Evolutionary conservation across 2,329 filamentous ascomycete genomes (phyloP), one percentile per base, ranked within the genome.

Genomic region (Plenodomus tracheiphilus): DNA sequence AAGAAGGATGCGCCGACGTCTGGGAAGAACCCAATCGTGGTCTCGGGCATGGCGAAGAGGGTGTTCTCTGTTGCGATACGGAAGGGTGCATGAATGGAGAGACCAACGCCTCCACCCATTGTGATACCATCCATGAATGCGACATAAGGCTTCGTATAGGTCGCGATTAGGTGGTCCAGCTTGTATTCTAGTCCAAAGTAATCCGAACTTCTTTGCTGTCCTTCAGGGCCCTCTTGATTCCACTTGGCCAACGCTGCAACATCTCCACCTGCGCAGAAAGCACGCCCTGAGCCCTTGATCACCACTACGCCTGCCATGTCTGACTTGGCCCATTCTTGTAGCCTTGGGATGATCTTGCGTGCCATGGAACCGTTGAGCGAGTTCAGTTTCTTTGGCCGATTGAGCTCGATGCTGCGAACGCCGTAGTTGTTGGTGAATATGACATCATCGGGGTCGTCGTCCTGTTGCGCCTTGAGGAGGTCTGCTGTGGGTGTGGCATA

Each of bases 1-100:
- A 97, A 97, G 79, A 97, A 99, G 10, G 90, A 95, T 25, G 88
- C 95, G 53, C 94, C 94, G 41, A 99, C 94, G 67, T 99, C 95
- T 6, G 95, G 94, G 81, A 99, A 99, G 80, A 97, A 97, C 34
- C 94, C 94, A 68, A 99, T 99, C 8, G 85, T 96, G 3, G 94
- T 99, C 77, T 99, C 94, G 22, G 94, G 94, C 94, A 99, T 99
- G 61, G 95, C 92, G 66, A 99, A 97, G 40, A 96, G 77, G 5
- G 94, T 99, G 69, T 87, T 88, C 76, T 99, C 94, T 2, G 94
- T 99, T 32, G 94, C 94, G 69, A 99, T 96, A 52, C 94, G 83
- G 81, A 99, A 93, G 2, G 94, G 95, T 2, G 94, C 93, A 74
- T 99, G 95, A 43, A 96, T 84, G 72, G 89, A 95, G 47, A 99